These are phyloP conservation scores for Plasmodium vivax DNA, from an alignment of 169 alveolate genomes.

Conservation along the genomic window DNA sequence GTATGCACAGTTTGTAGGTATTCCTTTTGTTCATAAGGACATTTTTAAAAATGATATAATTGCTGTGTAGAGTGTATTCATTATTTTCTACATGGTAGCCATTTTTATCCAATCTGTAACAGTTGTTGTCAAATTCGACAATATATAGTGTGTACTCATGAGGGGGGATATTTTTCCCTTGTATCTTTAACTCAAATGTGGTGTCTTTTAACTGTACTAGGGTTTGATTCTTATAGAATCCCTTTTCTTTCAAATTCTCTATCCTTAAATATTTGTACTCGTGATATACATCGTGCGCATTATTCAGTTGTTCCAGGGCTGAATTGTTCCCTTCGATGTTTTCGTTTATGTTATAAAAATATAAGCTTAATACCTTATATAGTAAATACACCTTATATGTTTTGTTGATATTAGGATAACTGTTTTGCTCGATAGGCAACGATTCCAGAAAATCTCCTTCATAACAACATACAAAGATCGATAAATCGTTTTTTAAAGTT, in stretches of 20 bases:
- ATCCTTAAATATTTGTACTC: constrained; percentile 24
- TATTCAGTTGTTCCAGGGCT: constrained; percentile 12
- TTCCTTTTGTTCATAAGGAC: constrained; percentile 13
- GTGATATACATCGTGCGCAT: background rate
- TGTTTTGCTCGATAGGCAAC: background rate
- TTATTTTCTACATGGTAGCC: constrained; percentile 7
- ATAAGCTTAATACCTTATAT: background rate
- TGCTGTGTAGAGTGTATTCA: background rate
- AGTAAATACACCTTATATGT: background rate
- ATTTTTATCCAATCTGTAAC: constrained; percentile 23
- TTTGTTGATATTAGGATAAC: background rate
- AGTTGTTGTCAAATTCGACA: constrained; percentile 41
- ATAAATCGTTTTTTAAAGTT: background rate
- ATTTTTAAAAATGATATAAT: constrained; percentile 31
- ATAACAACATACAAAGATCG: constrained; percentile 32
- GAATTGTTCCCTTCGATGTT: background rate
- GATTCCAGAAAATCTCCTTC: constrained; percentile 32
- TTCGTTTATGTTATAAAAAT: constrained; percentile 17
- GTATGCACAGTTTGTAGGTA: constrained; percentile 47
- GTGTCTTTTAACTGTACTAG: background rate
- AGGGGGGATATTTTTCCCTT: constrained; percentile 35
- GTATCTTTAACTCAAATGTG: constrained; percentile 7
- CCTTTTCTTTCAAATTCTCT: constrained; percentile 11
- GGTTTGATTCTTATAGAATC: constrained; percentile 60
- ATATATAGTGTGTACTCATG: constrained; percentile 45